phyloP scores from a whole-genome alignment of 495 filamentous ascomycete species.

The Geoglossum glabrum region DNA sequence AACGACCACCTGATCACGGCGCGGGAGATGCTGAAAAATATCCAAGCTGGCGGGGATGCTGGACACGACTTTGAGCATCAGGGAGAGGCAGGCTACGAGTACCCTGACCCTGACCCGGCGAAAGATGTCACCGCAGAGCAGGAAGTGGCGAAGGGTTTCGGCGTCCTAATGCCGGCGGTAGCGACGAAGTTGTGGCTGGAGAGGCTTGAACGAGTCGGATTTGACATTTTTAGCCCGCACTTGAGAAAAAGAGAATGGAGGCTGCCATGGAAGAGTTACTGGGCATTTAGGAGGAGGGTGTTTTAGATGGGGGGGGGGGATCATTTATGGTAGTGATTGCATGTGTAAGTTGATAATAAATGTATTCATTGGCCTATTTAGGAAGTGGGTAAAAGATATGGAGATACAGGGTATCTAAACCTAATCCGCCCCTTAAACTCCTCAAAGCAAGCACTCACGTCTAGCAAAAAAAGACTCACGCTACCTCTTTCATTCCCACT shows the following conservation, averaged over 20 bases:
- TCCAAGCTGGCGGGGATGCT: constrained; percentile 47
- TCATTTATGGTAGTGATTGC: too few relatives aligned
- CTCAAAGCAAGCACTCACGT: too few relatives aligned
- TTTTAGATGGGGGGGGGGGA: too few relatives aligned
- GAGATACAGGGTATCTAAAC: too few relatives aligned
- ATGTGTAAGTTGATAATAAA: too few relatives aligned
- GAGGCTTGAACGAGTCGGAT: constrained; percentile 54
- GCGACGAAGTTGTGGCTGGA: constrained; percentile 60
- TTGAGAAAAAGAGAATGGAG: constrained; percentile 59
- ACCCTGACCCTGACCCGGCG: not conserved
- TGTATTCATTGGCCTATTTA: too few relatives aligned
- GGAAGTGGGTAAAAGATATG: too few relatives aligned
- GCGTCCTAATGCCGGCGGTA: constrained; percentile 61
- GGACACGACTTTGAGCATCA: constrained; percentile 77
- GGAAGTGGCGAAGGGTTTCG: constrained; percentile 48
- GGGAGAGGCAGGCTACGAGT: constrained; percentile 47
- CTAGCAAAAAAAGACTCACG: not conserved
- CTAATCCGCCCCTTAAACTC: too few relatives aligned
- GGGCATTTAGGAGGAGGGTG: constrained; percentile 37
- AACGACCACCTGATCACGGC: constrained; percentile 92
- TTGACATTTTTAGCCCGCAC: constrained; percentile 54
- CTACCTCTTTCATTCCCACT: not conserved
- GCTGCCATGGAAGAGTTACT: constrained; percentile 71
- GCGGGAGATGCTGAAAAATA: constrained; percentile 67
- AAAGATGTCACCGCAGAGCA: constrained; percentile 14